phyloP scores from a whole-genome alignment of 169 alveolate species.

The Plasmodium sp. region DNA sequence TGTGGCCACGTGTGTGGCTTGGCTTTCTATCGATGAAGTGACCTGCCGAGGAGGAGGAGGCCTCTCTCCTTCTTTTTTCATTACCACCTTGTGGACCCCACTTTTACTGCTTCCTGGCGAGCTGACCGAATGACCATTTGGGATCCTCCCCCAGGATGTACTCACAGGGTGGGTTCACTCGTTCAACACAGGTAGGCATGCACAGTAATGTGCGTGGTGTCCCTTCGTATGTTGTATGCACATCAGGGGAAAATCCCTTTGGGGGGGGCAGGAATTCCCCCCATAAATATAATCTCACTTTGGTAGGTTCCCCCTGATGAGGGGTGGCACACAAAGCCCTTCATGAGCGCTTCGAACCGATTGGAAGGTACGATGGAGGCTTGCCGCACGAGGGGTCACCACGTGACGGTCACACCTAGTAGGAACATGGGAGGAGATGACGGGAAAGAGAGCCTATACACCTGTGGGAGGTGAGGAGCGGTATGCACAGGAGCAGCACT shows the following conservation, averaged over 20 bases:
- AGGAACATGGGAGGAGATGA: background rate
- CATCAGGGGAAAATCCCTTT: background rate
- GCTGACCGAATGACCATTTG: background rate
- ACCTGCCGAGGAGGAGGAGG: background rate
- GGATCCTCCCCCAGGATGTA: background rate
- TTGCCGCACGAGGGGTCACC: background rate
- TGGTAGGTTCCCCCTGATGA: background rate
- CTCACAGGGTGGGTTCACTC: background rate
- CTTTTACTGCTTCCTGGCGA: background rate
- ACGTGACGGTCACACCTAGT: background rate
- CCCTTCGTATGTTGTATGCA: background rate
- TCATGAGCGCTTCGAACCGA: background rate
- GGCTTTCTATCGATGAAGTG: background rate
- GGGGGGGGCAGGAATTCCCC: background rate
- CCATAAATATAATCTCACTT: background rate
- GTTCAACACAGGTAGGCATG: background rate
- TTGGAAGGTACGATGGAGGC: background rate
- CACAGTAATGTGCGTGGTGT: background rate
- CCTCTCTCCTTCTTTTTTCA: background rate
- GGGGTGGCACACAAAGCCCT: background rate
- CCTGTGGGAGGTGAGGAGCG: background rate
- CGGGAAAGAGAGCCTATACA: background rate
- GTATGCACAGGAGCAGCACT: background rate
- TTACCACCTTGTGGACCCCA: background rate
- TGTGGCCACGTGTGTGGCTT: background rate